phyloP scores from a whole-genome alignment of 1,284 basidiomycete genomes.

The Cutaneotrichosporon dermatis region DNA sequence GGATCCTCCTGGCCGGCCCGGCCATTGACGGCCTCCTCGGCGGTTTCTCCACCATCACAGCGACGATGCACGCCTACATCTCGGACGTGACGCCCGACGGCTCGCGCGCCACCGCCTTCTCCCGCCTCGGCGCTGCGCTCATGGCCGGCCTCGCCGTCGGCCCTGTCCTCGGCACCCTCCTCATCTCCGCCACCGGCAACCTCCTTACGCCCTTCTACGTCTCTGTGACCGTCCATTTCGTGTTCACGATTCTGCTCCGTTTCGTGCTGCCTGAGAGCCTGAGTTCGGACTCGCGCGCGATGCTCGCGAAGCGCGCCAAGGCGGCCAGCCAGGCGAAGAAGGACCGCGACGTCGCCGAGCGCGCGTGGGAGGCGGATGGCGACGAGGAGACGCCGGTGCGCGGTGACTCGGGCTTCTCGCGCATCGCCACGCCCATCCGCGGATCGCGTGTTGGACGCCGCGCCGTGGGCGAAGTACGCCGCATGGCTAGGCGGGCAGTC shows the following conservation, averaged over 20 bases:
- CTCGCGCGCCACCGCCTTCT: conserved; percentile 73
- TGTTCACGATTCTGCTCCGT: conserved; percentile 57
- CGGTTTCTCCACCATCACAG: conserved; percentile 75
- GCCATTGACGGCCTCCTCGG: conserved; percentile 77
- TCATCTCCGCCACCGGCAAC: conserved; percentile 60
- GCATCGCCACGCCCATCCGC: conserved; percentile 10
- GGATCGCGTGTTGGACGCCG: conserved; percentile 5
- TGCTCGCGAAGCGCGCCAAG: conserved; percentile 34
- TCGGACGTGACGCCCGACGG: conserved; percentile 80
- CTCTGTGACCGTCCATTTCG: conserved; percentile 47
- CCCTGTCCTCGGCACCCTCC: conserved; percentile 65
- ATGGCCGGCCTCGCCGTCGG: conserved; percentile 66
- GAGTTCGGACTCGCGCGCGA: conserved; percentile 37
- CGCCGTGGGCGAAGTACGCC: conserved; percentile 26
- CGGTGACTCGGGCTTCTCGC: conserved; percentile 18
- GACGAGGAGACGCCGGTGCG: not conserved
- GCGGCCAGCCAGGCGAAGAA: conserved; percentile 42
- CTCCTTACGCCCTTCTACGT: conserved; percentile 70
- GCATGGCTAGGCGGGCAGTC: conserved; percentile 46
- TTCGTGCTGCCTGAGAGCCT: conserved; percentile 73
- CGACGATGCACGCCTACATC: conserved; percentile 71
- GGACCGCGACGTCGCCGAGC: conserved; percentile 39
- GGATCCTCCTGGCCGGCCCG: conserved; percentile 75
- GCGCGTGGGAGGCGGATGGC: conserved; percentile 44
- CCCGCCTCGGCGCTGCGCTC: conserved; percentile 58